Conservation (phyloP, 2,329 filamentous ascomycete species). For the Triangularia setosa region DNA sequence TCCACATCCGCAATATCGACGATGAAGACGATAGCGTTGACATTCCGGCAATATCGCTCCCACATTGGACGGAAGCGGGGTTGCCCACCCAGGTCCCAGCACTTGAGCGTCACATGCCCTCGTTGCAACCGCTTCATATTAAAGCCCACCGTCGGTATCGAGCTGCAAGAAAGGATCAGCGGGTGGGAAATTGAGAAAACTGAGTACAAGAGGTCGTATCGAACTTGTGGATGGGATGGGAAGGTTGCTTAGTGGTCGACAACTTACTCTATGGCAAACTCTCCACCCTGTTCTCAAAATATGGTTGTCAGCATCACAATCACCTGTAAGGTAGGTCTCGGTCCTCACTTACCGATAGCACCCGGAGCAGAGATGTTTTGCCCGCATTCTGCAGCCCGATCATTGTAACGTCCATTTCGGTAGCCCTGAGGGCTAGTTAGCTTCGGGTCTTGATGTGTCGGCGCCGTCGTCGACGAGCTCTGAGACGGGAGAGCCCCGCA, state of each 20-base stretch:
- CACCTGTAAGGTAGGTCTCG: not conserved
- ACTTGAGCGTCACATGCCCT: conserved; percentile 97
- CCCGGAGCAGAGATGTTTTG: conserved; percentile 90
- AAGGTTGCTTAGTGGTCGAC: conserved; percentile 14
- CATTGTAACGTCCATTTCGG: conserved; percentile 99
- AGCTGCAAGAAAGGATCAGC: conserved; percentile 58
- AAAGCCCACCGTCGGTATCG: conserved; percentile 96
- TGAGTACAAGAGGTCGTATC: conserved; percentile 23
- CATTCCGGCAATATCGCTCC: conserved; percentile 96
- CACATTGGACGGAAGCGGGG: conserved; percentile 98
- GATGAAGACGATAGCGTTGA: conserved; percentile 97
- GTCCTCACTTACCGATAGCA: conserved; percentile 76
- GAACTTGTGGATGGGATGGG: not conserved
- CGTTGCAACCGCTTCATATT: conserved; percentile 99
- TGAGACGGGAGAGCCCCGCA: conserved; percentile 28
- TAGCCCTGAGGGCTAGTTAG: conserved; percentile 63
- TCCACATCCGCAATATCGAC: conserved; percentile 89
- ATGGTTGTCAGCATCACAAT: conserved; percentile 13
- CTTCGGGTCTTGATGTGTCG: not conserved
- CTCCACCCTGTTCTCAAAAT: conserved; percentile 68
- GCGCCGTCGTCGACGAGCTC: conserved; percentile 21
- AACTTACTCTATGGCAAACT: conserved; percentile 97
- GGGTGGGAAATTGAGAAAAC: conserved; percentile 15
- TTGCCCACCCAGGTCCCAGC: conserved; percentile 97
- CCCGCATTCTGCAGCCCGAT: conserved; percentile 97